Conservation (phyloP, 106 monocot species). For the Gastrodia elata region DNA sequence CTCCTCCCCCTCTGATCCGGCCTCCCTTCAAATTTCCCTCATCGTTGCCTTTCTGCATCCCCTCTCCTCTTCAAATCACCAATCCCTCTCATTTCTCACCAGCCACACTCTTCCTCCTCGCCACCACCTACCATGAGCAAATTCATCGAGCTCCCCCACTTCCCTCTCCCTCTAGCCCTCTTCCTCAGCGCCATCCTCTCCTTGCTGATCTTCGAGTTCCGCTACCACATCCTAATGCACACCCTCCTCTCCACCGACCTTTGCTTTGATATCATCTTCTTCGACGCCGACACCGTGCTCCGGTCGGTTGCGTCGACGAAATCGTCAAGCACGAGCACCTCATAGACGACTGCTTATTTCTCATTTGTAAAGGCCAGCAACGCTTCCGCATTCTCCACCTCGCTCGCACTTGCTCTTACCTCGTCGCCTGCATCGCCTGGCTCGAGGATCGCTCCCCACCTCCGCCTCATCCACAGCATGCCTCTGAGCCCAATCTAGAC, state of each 20-base stretch:
- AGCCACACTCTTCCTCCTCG: conserved; percentile 3
- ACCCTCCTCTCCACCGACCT: conserved; percentile 80
- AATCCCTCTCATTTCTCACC: conserved; percentile 5
- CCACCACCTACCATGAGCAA: conserved; percentile 5
- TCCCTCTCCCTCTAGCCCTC: conserved; percentile 87
- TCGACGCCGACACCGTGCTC: conserved; percentile 45
- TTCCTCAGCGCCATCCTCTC: conserved; percentile 79
- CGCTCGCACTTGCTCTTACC: conserved; percentile 61
- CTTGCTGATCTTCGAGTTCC: conserved; percentile 97
- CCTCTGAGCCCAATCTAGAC: conserved; percentile 30
- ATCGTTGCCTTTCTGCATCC: conserved; percentile 7
- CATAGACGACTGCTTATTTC: conserved; percentile 84
- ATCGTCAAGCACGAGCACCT: conserved; percentile 87
- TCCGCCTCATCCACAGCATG: neutral
- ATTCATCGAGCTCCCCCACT: conserved; percentile 58
- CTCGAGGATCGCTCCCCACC: conserved; percentile 78
- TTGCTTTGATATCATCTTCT: conserved; percentile 79
- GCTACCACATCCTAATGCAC: conserved; percentile 97
- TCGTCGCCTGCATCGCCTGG: conserved; percentile 73
- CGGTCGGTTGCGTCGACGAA: conserved; percentile 88
- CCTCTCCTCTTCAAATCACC: neutral
- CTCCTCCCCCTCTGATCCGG: conserved; percentile 6
- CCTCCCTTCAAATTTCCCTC: neutral
- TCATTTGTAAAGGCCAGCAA: conserved; percentile 97
- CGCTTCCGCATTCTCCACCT: conserved; percentile 63